Conservation (phyloP, 345 rosid genomes). For the Pistacia integerrima region DNA sequence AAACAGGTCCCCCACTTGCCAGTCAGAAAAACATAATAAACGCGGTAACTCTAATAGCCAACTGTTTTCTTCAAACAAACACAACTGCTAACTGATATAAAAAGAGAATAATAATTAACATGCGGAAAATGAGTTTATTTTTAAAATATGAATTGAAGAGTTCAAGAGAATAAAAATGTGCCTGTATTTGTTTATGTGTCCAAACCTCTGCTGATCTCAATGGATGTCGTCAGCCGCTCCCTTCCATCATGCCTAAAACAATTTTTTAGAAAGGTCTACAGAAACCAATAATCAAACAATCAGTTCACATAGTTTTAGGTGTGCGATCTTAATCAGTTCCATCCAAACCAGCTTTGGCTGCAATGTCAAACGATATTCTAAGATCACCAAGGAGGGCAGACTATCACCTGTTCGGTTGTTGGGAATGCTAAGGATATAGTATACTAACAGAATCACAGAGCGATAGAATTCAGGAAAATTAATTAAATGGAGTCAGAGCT, state of each 20-base stretch:
- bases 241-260: not conserved
- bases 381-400: not conserved
- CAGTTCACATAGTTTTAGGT: not conserved
- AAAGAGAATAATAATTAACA: not conserved
- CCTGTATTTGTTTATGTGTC: not conserved
- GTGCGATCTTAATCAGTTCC: not conserved
- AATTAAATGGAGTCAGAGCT: constrained; percentile 8
- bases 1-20: not conserved
- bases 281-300: not conserved
- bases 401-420: not conserved
- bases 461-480: no score
- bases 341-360: not conserved
- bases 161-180: not conserved
- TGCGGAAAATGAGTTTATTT: not conserved
- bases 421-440: not conserved
- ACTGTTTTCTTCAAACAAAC: not conserved
- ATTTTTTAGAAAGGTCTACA: not conserved
- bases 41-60: constrained; percentile 1
- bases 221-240: not conserved
- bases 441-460: not conserved
- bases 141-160: not conserved
- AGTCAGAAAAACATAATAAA: not conserved
- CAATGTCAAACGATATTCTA: not conserved
- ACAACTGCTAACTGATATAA: not conserved
- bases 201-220: not conserved